Conservation (phyloP, 208 protist species). For the Leishmania arabica region DNA sequence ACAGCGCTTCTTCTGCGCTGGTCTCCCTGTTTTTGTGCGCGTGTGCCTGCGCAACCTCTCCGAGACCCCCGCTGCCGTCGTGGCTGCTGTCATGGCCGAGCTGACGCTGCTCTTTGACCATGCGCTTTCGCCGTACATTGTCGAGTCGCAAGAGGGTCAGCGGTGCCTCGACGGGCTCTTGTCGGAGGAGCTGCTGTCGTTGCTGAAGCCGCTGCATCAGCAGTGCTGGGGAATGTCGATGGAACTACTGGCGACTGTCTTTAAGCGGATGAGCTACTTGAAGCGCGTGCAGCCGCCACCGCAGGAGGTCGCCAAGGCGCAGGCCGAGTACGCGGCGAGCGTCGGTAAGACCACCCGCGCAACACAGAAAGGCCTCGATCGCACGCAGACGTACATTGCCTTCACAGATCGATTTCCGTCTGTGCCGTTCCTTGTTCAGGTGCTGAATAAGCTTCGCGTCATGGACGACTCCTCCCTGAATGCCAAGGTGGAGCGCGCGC, state of each 20-base stretch:
- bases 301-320: slow-evolving; percentile 23
- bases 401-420: slow-evolving; percentile 73
- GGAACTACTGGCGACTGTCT: slow-evolving; percentile 61
- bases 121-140: slow-evolving; percentile 80
- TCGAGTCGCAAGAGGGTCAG: slow-evolving; percentile 71
- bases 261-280: slow-evolving; percentile 75
- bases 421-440: slow-evolving; percentile 68
- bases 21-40: slow-evolving; percentile 54
- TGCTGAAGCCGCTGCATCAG: slow-evolving; percentile 82
- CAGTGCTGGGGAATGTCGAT: slow-evolving; percentile 70
- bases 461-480: slow-evolving; percentile 83
- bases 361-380: slow-evolving; percentile 1
- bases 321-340: slow-evolving; percentile 11
- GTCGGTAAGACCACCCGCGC: background rate
- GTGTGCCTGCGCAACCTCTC: slow-evolving; percentile 66
- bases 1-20: slow-evolving; percentile 44
- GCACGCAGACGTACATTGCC: slow-evolving; percentile 26
- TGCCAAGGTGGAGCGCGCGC: slow-evolving; percentile 71
- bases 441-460: slow-evolving; percentile 84
- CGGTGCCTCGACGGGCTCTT: slow-evolving; percentile 69
- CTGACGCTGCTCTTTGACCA: slow-evolving; percentile 63
- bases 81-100: slow-evolving; percentile 46
- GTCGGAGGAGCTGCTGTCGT: slow-evolving; percentile 63
- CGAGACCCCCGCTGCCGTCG: slow-evolving; percentile 60
- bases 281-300: slow-evolving; percentile 56